These are phyloP conservation scores for Dalbergia cultrata DNA, from an alignment of 306 rosid genomes.

Conservation along the genomic window DNA sequence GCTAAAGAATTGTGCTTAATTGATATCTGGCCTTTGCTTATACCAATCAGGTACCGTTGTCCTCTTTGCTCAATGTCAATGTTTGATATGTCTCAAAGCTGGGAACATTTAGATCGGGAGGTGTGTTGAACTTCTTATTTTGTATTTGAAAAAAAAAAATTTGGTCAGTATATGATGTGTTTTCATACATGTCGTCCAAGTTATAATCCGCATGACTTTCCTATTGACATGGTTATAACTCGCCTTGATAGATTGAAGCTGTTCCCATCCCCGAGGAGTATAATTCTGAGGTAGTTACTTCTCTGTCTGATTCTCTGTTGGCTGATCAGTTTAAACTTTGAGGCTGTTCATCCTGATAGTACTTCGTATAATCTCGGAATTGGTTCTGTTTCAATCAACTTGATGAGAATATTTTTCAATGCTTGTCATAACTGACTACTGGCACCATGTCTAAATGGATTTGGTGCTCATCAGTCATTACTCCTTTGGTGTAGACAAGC, in stretches of 20 bases:
- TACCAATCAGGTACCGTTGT: slow-evolving; percentile 68
- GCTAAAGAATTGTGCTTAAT: not conserved
- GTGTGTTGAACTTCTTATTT: slow-evolving; percentile 46
- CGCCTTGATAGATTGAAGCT: slow-evolving; percentile 59
- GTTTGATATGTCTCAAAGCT: slow-evolving; percentile 52
- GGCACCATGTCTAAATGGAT: not conserved
- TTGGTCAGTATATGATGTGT: slow-evolving; percentile 6
- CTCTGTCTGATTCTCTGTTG: slow-evolving; percentile 28
- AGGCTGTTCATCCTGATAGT: not conserved
- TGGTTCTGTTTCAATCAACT: slow-evolving; percentile 3
- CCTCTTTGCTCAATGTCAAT: slow-evolving; percentile 76
- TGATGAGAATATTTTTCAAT: slow-evolving; percentile 9
- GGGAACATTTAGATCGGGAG: slow-evolving; percentile 65
- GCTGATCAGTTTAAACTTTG: slow-evolving; percentile 23
- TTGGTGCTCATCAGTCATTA: not conserved
- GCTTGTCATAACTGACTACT: slow-evolving; percentile 14
- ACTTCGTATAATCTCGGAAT: not conserved
- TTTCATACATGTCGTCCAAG: slow-evolving; percentile 19
- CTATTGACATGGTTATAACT: slow-evolving; percentile 38
- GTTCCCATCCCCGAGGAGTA: slow-evolving; percentile 57
- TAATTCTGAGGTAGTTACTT: slow-evolving; percentile 61
- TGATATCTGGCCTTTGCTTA: slow-evolving; percentile 40
- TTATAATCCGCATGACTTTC: not conserved
- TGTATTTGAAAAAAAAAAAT: not conserved
- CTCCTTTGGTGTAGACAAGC: not conserved